A percentile compares a stretch with the other conserved stretches of the same genome.
Conservation (phyloP, 176 grass and related monocot species). For the Avena eriantha region DNA sequence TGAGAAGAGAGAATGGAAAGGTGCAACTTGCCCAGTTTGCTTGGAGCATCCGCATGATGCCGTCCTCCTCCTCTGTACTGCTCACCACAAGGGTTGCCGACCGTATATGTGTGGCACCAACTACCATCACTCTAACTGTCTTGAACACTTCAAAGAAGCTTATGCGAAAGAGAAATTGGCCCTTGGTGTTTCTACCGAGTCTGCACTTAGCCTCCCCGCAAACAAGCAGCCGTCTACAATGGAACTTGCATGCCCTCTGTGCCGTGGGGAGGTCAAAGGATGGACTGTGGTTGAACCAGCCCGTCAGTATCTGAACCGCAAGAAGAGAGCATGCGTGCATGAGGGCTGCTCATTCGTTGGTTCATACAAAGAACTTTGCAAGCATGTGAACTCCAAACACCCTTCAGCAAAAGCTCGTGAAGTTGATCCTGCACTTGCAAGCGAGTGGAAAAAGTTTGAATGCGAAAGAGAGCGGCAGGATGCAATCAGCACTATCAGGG, state of each 20-base stretch:
- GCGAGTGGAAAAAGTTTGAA: conserved; percentile 85
- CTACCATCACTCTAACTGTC: conserved; percentile 85
- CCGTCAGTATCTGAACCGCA: conserved; percentile 75
- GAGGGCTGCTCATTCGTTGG: conserved; percentile 80
- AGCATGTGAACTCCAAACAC: conserved; percentile 74
- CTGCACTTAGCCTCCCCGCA: conserved; percentile 32
- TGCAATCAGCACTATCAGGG: conserved; percentile 84
- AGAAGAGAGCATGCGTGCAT: conserved; percentile 77
- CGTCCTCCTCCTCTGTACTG: conserved; percentile 95
- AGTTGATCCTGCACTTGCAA: conserved; percentile 78
- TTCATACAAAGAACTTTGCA: conserved; percentile 74
- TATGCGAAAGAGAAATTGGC: conserved; percentile 60
- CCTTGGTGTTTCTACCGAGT: conserved; percentile 18
- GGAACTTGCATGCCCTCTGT: conserved; percentile 86
- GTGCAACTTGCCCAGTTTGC: conserved; percentile 83
- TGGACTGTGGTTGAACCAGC: conserved; percentile 92
- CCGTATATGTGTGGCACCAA: conserved; percentile 97
- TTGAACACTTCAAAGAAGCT: conserved; percentile 87
- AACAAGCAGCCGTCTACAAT: conserved; percentile 52
- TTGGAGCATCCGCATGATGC: conserved; percentile 93
- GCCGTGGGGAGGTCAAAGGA: conserved; percentile 87
- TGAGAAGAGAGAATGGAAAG: conserved; percentile 89
- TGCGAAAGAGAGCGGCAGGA: conserved; percentile 77
- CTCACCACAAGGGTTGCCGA: conserved; percentile 92
- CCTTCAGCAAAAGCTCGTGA: conserved; percentile 64